Evolutionary conservation across 2,329 filamentous ascomycete genomes (phyloP).

Genomic region (Penicillium sp.): DNA sequence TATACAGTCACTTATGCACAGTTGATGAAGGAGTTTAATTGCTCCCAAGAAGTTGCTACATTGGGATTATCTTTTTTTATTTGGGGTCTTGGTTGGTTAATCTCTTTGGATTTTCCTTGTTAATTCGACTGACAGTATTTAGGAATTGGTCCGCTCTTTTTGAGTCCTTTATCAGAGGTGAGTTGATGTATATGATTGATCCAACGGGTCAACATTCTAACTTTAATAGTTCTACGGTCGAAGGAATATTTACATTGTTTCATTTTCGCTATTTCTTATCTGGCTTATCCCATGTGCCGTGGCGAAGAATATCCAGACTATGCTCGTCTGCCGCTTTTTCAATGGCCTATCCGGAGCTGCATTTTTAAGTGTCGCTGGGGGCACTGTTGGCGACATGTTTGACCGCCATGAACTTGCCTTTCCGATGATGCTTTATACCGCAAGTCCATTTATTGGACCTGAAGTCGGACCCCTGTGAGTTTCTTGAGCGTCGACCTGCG

Average conservation of each 20-base stretch:
- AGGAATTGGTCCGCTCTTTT: slow-evolving; percentile 65
- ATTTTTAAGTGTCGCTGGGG: slow-evolving; percentile 71
- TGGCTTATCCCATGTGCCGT: slow-evolving; percentile 80
- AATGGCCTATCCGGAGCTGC: slow-evolving; percentile 48
- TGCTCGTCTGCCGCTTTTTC: slow-evolving; percentile 76
- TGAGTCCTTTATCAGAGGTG: slow-evolving; percentile 66
- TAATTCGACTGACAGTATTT: slow-evolving; percentile 4
- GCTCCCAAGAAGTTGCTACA: slow-evolving; percentile 73
- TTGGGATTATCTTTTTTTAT: slow-evolving; percentile 84
- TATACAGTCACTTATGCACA: slow-evolving; percentile 83
- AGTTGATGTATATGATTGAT: neutral
- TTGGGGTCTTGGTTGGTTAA: slow-evolving; percentile 67
- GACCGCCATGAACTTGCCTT: neutral
- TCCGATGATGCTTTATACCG: slow-evolving; percentile 7
- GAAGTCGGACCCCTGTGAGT: slow-evolving; percentile 4
- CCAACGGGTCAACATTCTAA: too few relatives aligned
- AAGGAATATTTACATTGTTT: slow-evolving; percentile 74
- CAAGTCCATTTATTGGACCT: slow-evolving; percentile 9
- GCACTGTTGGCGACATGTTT: slow-evolving; percentile 9
- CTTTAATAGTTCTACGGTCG: slow-evolving; percentile 71
- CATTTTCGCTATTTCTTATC: slow-evolving; percentile 72
- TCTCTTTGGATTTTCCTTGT: slow-evolving; percentile 7
- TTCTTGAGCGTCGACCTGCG: neutral
- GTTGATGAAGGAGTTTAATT: slow-evolving; percentile 74
- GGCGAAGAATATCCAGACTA: slow-evolving; percentile 72